Conservation (phyloP, 2,329 filamentous ascomycete genomes). For the Orbilia blumenaviensis region DNA sequence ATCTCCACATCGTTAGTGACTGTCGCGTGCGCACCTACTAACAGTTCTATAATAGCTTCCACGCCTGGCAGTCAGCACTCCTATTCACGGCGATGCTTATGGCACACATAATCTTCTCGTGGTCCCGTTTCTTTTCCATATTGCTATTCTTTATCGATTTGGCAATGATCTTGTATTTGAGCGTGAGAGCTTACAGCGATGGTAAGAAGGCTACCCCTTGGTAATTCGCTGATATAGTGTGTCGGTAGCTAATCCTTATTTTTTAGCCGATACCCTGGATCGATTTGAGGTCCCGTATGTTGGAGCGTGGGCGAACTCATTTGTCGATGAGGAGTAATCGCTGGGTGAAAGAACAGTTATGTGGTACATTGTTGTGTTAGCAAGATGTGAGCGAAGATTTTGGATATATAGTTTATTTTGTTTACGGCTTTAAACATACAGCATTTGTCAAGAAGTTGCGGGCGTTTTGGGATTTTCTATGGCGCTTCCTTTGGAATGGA, state of each 20-base stretch:
- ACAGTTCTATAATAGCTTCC: slow-evolving; percentile 71
- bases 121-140: slow-evolving; percentile 85
- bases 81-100: slow-evolving; percentile 78
- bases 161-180: slow-evolving; percentile 77
- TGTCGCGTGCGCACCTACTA: slow-evolving; percentile 4
- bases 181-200: slow-evolving; percentile 82
- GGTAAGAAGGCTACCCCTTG: slow-evolving; percentile 69
- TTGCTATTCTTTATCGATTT: slow-evolving; percentile 80
- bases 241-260: slow-evolving; percentile 5
- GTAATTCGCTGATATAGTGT: slow-evolving; percentile 61
- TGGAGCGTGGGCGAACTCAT: slow-evolving; percentile 82
- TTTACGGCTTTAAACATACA: background rate
- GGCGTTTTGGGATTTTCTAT: slow-evolving; percentile 39
- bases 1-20: background rate
- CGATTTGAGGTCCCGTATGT: slow-evolving; percentile 88
- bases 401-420: background rate
- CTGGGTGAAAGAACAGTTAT: background rate
- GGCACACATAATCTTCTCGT: slow-evolving; percentile 84
- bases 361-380: background rate
- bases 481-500: slow-evolving; percentile 27
- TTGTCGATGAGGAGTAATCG: slow-evolving; percentile 83
- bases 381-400: background rate
- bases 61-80: slow-evolving; percentile 92
- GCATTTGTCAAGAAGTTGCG: background rate
- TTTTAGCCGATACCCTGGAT: slow-evolving; percentile 69